Conservation (phyloP, 1,284 basidiomycete species). For the Irpex sp. region DNA sequence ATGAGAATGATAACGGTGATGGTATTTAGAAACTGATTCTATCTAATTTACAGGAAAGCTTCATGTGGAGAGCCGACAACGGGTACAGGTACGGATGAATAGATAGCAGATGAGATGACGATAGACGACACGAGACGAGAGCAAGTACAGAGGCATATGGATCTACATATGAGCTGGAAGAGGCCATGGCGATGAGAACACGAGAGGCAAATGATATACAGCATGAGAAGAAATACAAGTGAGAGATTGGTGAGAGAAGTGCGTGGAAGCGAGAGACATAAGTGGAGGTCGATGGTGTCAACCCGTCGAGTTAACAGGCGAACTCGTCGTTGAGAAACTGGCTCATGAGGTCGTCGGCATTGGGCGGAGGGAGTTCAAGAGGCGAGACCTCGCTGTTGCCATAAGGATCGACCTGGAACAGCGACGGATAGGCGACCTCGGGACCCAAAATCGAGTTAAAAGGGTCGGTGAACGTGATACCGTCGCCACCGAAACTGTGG, state of each 20-base stretch:
- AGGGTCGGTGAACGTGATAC: not conserved
- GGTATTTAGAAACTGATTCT: not conserved
- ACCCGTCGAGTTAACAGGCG: not conserved
- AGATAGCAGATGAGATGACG: not conserved
- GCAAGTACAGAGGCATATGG: not conserved
- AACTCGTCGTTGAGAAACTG: not conserved
- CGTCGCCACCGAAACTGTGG: not conserved
- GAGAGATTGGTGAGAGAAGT: not conserved
- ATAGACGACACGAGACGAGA: not conserved
- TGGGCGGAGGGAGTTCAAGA: not conserved
- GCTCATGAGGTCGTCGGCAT: not conserved
- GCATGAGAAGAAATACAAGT: not conserved
- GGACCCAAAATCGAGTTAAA: not conserved
- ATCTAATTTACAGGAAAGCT: not conserved
- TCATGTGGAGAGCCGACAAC: not conserved
- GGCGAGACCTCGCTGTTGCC: not conserved
- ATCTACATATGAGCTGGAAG: not conserved
- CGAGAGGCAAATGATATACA: not conserved
- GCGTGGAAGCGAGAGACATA: not conserved
- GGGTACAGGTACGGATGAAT: not conserved
- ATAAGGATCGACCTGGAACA: not conserved
- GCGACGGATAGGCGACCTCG: not conserved
- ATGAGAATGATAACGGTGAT: not conserved
- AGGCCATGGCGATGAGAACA: not conserved
- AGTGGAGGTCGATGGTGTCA: not conserved